Evolutionary conservation across 2,329 filamentous ascomycete species (phyloP), one percentile per base, ranked within the genome.

Genomic region (Chrysosporium keratinophilum): DNA sequence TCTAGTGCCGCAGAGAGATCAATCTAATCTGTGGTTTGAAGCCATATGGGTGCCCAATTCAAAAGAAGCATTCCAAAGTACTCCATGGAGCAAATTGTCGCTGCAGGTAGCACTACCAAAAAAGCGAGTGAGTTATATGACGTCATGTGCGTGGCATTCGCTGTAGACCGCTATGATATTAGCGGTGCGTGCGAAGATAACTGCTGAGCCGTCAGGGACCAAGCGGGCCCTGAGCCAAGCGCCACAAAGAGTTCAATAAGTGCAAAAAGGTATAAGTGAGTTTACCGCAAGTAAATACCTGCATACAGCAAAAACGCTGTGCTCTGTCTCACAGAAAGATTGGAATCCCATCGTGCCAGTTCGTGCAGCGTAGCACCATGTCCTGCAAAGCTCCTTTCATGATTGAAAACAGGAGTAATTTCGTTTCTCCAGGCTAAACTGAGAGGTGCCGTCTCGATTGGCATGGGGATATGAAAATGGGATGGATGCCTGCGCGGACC

Each of bases 91-190:
- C 31, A 9, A 23, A 20, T 20, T 23, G 41, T 23, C 41, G 20
- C 19, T 11, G 14, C 19, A 23, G 40, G 39, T 17, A 9, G 31
- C 20, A 20, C 20, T 28, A 28, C 17, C 7, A 23, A 45, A n/a
- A n/a, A 42, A 41, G n/a, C n/a, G 11, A 19, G 14, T 33, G 15
- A 5, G 1, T 28, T 10, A 7, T 19, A 39, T 52, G 50, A 52
- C 34, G 50, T 52, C 50, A 41, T 40, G 42, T 52, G 41, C 34
- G 50, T 46, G 50, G 42, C 40, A 45, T 48, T 39, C 10, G 23
- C 17, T 23, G 33, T 48, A 31, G 33, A 3, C 15, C 15, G 12
- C 6, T 3, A 40, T 23, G 12, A 17, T 34, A 2, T 9, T 14
- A 12, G 9, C 19, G 28, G 7, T 31, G 20, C 19, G 15, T 52